These are phyloP conservation scores for Argentina anserina DNA, from an alignment of 306 rosid genomes.

Conservation along the genomic window DNA sequence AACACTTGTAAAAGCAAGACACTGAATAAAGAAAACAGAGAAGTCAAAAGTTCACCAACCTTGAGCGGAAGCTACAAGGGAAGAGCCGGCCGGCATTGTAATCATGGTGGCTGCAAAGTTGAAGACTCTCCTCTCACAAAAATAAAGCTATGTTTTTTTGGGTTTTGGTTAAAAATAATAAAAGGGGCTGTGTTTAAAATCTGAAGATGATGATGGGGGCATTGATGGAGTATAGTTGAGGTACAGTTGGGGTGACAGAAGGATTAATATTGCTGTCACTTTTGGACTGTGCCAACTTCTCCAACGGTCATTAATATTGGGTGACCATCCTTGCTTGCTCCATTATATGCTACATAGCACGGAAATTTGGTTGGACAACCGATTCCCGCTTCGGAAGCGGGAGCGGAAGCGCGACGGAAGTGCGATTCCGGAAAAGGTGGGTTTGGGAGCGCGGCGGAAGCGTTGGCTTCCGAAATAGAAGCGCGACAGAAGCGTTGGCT, in stretches of 20 bases:
- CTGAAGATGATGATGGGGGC: neutral
- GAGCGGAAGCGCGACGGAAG: too few relatives aligned
- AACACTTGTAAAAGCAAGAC: neutral
- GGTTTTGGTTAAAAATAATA: neutral
- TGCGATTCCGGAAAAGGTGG: too few relatives aligned
- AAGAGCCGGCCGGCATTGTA: slow-evolving; percentile 10
- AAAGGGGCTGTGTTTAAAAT: neutral
- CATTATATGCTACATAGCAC: too few relatives aligned
- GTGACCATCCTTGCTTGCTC: slow-evolving; percentile 29
- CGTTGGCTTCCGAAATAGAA: too few relatives aligned
- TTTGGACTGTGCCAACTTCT: slow-evolving; percentile 52
- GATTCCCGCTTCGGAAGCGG: too few relatives aligned
- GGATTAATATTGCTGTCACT: slow-evolving; percentile 32
- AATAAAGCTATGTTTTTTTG: neutral
- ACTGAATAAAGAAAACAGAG: slow-evolving; percentile 9
- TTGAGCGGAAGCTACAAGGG: slow-evolving; percentile 40
- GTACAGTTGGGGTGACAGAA: slow-evolving; percentile 21
- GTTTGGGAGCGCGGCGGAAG: too few relatives aligned
- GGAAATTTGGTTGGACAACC: too few relatives aligned
- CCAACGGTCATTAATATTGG: slow-evolving; percentile 59
- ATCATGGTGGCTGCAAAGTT: neutral
- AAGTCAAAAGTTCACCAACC: slow-evolving; percentile 28
- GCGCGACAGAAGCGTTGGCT: too few relatives aligned
- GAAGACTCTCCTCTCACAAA: neutral
- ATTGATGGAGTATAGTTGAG: slow-evolving; percentile 34